Evolutionary conservation across 306 rosid genomes (phyloP), one percentile per base, ranked within the genome.

Genomic region (Glycine soja): DNA sequence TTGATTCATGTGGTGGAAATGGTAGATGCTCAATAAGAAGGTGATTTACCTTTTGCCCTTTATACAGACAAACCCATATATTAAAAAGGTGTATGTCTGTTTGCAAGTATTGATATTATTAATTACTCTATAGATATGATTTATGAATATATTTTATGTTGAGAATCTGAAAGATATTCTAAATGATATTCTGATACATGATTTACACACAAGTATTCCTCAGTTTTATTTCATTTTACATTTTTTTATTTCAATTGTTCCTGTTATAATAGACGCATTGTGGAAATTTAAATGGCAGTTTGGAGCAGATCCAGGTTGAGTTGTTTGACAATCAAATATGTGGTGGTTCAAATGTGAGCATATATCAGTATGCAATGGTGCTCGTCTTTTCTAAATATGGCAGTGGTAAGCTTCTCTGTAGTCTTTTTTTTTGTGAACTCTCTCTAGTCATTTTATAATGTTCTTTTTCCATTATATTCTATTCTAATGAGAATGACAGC

Each of bases 281-380:
- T 93, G 94, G 97, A 90, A 89, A 89, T 90, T 88, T 89, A 90
- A 90, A 90, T 93, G 94, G 96, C 99, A 95, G 99, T 92, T 91
- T 95, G 98, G 99, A 93, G 98, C 98, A 95, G 92, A 96, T 91
- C 88, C 99, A 95, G 97, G 93, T 91, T 40, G 89, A 85, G 69
- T 85, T 91, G 86, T 95, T 95, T 85, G 94, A 92, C 79, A 87
- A 87, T 75, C 96, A 90, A 84, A 68, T 95, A 81, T 90, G 88
- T 74, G 97, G 94, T 74, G 96, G 91, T 84, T 87, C 89, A 84
- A 86, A 85, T 86, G 87, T 90, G 80, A 91, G 90, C 97, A 84
- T 95, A 81, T 87, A 89, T 85, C 99, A 93, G 84, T 93, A 91
- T 81, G 90, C 96, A 61, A 85, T 93, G 94, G 94, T 93, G 70